Evolutionary conservation across 768 basidiomycete species (phyloP).

Genomic region (Podaxis pistillaris): DNA sequence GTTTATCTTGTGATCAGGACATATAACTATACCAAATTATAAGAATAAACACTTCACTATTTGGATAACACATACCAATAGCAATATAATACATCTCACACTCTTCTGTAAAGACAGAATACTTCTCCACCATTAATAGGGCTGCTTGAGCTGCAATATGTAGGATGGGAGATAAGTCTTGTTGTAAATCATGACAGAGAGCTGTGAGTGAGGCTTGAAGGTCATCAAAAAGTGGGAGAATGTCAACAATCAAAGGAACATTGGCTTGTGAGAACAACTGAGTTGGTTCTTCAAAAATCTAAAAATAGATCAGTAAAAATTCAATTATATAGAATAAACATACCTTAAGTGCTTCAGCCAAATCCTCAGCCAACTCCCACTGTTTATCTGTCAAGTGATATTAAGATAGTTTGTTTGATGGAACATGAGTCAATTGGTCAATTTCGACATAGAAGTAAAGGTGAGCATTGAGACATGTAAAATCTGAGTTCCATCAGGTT

Average conservation of each 20-base stretch:
- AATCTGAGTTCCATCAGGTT: conserved; percentile 27
- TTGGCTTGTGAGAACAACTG: conserved; percentile 22
- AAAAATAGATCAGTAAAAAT: conserved; percentile 19
- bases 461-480: conserved; percentile 22
- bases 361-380: background rate
- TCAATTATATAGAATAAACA: background rate
- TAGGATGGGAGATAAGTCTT: conserved; percentile 3
- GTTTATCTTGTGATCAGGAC: too few relatives aligned
- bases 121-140: conserved; percentile 20
- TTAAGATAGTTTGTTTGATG: too few relatives aligned
- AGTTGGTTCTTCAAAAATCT: conserved; percentile 25
- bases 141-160: conserved; percentile 16
- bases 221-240: conserved; percentile 20
- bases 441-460: background rate
- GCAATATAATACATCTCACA: conserved; percentile 20
- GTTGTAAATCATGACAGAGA: conserved; percentile 9
- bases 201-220: conserved; percentile 14
- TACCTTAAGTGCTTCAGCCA: conserved; percentile 13
- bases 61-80: conserved; percentile 12
- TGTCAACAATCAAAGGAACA: conserved; percentile 20
- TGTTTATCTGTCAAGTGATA: background rate
- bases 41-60: too few relatives aligned
- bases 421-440: too few relatives aligned
- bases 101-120: conserved; percentile 7
- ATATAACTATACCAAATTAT: too few relatives aligned